Base-by-base conservation (phyloP, 2,329 filamentous ascomycete genomes). In the Nemania sp. region DNA sequence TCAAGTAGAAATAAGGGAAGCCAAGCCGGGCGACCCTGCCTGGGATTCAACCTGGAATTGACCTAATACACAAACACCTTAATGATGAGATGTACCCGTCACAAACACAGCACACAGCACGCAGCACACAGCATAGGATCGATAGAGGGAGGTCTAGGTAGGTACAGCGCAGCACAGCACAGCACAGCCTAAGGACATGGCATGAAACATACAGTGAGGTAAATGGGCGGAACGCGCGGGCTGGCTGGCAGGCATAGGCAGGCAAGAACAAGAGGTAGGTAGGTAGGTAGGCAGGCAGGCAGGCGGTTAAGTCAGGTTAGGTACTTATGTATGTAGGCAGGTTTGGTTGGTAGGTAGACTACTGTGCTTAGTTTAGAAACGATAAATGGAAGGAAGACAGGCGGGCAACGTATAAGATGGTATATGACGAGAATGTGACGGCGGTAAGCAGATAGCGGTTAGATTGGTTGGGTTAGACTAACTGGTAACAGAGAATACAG, bases 341-440 rank as follows among this genome's bases (percentile, higher is more conserved):
- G n/a, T n/a, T n/a, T n/a, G n/a, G n/a, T n/a, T n/a, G n/a, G n/a
- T n/a, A n/a, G n/a, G n/a, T n/a, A n/a, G n/a, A n/a, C n/a, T n/a
- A n/a, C n/a, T n/a, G n/a, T n/a, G n/a, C n/a, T n/a, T n/a, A n/a
- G n/a, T n/a, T n/a, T n/a, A n/a, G 45, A n/a, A 8, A 11, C 4
- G 45, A 51, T 51, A n/a, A 7, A 6, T 22, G 6, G 45, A 3
- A 11, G 45, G 45, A 22, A 51, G 45, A 24, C 20, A 29, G 49
- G 49, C 11, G 24, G 5, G 49, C 24, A 15, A 27, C 49, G 18
- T 52, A 52, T 27, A 45, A 2, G n/a, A 7, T 24, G 43, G 43
- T 45, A 47, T 45, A 68, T 68, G 62, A 68, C 64, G 66, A 63
- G 58, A 58, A 66, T 66, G 66, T 69, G 66, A 69, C 63, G 35